Base-by-base conservation (phyloP, 2,329 filamentous ascomycete species). In the Daldinia sp. region DNA sequence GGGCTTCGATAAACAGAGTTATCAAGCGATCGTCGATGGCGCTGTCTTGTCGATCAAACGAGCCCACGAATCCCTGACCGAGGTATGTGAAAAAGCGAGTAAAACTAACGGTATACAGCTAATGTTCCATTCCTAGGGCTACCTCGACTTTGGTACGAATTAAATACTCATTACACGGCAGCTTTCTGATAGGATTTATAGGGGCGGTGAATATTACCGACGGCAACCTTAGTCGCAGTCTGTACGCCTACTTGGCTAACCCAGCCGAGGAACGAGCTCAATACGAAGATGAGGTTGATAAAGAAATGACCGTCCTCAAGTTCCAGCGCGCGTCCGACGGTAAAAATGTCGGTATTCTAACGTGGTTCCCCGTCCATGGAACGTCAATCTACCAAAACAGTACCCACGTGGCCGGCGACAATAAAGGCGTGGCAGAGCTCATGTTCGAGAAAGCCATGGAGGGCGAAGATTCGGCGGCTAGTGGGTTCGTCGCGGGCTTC, bases 381-480 rank as follows among this genome's bases (percentile, higher is more conserved):
- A 97, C 94, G 0, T 96, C 92, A 1, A 88, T 97, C 82, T 87
- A 93, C 52, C 90, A 91, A 51, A 97, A 97, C 79, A 96, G 96
- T 77, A 96, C 93, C 0, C 82, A 96, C 5, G 87, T 96, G 48
- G 89, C 91, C 2, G 94, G 92, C 25, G 94, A 97, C 76, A 97
- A 97, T 81, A 97, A 97, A 79, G 94, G 94, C 4, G 90, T 97
- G 4, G 93, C 94, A 0, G 92, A 93, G 3, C 87, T 90, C 70
- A 81, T 96, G 4, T 91, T 97, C 66, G 94, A 97, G 75, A 86
- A 91, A 70, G 85, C 85, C 39, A 84, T 91, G 58, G 77, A 79
- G 37, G 79, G 79, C 4, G 80, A 84, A 25, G 72, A 78, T 2
- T 80, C 79, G 9, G 88, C 86, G 43, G 82, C 86, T 0, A 81